Base-by-base conservation (phyloP, 2,329 filamentous ascomycete species). In the Fusarium temperatum region DNA sequence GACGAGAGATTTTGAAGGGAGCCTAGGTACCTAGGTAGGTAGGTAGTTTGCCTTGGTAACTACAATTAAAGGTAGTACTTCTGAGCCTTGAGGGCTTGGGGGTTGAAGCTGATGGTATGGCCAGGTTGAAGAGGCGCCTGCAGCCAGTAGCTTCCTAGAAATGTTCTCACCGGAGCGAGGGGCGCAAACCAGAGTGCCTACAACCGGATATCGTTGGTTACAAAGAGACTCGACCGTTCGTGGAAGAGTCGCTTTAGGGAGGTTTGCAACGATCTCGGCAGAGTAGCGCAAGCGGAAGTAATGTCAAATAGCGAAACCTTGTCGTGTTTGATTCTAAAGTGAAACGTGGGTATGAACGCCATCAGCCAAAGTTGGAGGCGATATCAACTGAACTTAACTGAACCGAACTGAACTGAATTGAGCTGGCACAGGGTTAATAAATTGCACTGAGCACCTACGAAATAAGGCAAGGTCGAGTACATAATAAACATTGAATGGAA, bases 1-100 rank as follows among this genome's bases (percentile, higher is more conserved):
- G 59, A 57, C 41, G 42, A 75, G 68, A 75, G 69, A 63, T 70
- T 71, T 63, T 67, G 59, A 64, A 75, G 73, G 68, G 68, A 69
- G 58, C 62, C 62, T 51, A 70, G 41, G 32, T 35, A 35, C 32
- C 32, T 35, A 35, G 32, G 32, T 35, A 35, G 32, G 32, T 35
- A 35, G 32, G 32, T 35, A 35, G 32, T 32, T 58, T 48, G 45
- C 45, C 45, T 30, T 22, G 12, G 38, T 41, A 48, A 26, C 26
- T 30, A 48, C 45, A 14, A 35, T 35, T 35, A 22, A 48, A 53
- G 50, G 50, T 26, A 58, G 41, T 35, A 48, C 55, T 35, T 58
- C 55, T 50, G 32, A 50, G 56, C 42, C 32, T 51, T 38, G 24
- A 35, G 41, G 65, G 62, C 61, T 60, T 70, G 48, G 63, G 66